Evolutionary conservation across 179 eudicot genomes (phyloP), one percentile per base, ranked within the genome.

Genomic region (Silene coronaria): DNA sequence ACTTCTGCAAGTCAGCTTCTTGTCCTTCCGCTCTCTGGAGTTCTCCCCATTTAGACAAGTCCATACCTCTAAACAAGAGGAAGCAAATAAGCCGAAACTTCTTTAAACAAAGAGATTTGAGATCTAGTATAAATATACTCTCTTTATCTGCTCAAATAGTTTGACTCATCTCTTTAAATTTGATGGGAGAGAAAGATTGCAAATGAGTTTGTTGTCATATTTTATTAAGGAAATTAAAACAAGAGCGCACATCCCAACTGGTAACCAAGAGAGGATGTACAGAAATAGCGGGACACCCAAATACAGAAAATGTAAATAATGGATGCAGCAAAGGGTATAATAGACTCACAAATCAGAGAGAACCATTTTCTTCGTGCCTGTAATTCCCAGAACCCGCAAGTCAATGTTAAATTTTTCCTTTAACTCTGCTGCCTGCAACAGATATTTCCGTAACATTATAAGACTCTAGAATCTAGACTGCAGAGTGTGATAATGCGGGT

Each of bases 381-480:
- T 86, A 76, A 96, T 87, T 78, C 98, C 99, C 97, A 93, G 82
- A 53, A 93, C 99, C 79, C 99, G 98, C 80, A 96, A 77, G 77
- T 96, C 99, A 80, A 93, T 93, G 81, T 96, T 96, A 62, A 87
- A 91, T 32, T 91, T 89, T 79, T 96, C 99, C 89, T 93, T 96
- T 67, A 96, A 87, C 74, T 81, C 84, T 60, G 98, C 96, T 58
- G 96, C 89, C 99, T 95, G 89, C 61, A 81, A 83, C 70, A 76
- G 27, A 24, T 76, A 76, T 32, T 60, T 28, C 36, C 28, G 48
- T 24, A 42, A 21, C 69, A 42, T 24, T 65, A 13, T 19, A 60
- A 76, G 22, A 24, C 67, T 64, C 42, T 30, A 14, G 69, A 64
- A 45, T 28, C n/a, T n/a, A n/a, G n/a, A n/a, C n/a, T n/a, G 17